These are phyloP conservation scores for Kalanchoe fedtschenkoi DNA, from an alignment of 164 flowering plant genomes.

Conservation along the genomic window DNA sequence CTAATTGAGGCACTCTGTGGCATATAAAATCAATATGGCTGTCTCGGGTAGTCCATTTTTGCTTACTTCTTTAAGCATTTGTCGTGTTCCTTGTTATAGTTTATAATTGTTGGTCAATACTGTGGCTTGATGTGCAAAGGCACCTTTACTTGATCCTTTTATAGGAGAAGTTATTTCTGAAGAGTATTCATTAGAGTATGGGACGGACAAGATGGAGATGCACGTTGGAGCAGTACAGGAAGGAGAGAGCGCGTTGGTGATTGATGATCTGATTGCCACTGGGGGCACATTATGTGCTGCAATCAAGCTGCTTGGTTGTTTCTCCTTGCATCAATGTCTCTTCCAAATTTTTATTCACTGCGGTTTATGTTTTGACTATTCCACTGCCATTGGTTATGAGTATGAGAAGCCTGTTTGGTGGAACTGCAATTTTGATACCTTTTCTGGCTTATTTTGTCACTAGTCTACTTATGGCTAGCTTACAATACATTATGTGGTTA, in stretches of 20 bases:
- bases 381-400: too few relatives aligned
- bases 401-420: too few relatives aligned
- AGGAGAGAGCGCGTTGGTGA: slow-evolving; percentile 76
- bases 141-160: slow-evolving; percentile 4
- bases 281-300: slow-evolving; percentile 95
- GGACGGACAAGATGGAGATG: slow-evolving; percentile 90
- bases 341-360: background rate
- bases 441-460: too few relatives aligned
- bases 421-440: too few relatives aligned
- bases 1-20: background rate
- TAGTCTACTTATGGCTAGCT: too few relatives aligned
- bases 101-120: too few relatives aligned
- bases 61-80: too few relatives aligned
- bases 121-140: background rate
- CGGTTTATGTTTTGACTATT: too few relatives aligned
- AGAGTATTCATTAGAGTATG: slow-evolving; percentile 92
- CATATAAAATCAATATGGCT: too few relatives aligned
- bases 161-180: slow-evolving; percentile 88
- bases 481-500: too few relatives aligned
- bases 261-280: slow-evolving; percentile 98
- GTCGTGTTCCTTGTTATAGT: too few relatives aligned
- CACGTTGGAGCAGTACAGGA: slow-evolving; percentile 90
- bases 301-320: slow-evolving; percentile 59
- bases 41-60: too few relatives aligned
- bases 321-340: background rate